Evolutionary conservation across 352 stramenopile genomes (phyloP).

Genomic region (Phytophthora ramorum): DNA sequence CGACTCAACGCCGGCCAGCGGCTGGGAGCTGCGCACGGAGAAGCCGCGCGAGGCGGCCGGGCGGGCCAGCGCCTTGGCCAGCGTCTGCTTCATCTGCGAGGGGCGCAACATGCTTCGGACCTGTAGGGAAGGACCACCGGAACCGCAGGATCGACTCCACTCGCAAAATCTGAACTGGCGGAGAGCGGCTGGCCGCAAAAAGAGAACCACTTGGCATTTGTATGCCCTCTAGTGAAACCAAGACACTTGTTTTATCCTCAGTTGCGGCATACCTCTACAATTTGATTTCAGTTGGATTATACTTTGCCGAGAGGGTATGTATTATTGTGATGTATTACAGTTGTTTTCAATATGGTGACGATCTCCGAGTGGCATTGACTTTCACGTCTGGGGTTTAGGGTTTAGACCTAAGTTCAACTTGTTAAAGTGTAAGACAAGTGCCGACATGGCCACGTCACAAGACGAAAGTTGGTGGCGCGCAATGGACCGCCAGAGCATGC

Average conservation of each 20-base stretch:
- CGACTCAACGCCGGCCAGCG: constrained; percentile 35
- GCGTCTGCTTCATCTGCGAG: constrained; percentile 31
- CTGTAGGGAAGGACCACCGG: constrained; percentile 21
- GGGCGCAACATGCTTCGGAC: constrained; percentile 36
- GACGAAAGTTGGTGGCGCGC: too few relatives aligned
- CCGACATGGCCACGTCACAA: neutral
- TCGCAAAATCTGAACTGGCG: neutral
- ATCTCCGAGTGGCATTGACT: neutral
- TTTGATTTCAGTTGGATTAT: neutral
- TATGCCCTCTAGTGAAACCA: constrained; percentile 7
- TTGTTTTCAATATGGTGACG: neutral
- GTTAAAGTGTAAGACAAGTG: constrained; percentile 3
- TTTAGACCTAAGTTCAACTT: constrained; percentile 10
- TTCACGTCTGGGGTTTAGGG: neutral
- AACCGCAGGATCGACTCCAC: constrained; percentile 7
- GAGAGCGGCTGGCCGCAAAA: neutral
- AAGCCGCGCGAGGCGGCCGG: constrained; percentile 27
- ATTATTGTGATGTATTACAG: neutral
- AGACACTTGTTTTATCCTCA: neutral
- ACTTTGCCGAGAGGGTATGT: neutral
- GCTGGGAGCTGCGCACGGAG: constrained; percentile 31
- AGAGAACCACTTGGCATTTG: neutral
- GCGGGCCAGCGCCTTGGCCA: constrained; percentile 19
- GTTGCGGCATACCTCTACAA: neutral
- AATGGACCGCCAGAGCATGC: too few relatives aligned